These are phyloP conservation scores for Alternaria sp. DNA, from an alignment of 2,329 filamentous ascomycete species.

Conservation along the genomic window DNA sequence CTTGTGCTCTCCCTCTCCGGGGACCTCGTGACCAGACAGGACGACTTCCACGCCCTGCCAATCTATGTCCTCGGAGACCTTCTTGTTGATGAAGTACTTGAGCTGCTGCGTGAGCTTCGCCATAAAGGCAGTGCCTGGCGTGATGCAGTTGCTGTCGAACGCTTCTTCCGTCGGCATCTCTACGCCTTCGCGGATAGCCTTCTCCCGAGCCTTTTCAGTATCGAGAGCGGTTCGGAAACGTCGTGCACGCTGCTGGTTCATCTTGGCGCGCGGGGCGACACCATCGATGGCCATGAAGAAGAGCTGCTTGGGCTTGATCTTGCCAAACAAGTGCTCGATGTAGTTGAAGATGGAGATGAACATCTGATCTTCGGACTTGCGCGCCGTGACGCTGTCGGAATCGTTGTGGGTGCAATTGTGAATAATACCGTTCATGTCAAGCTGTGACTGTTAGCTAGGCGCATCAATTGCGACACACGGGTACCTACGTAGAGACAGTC, in stretches of 20 bases:
- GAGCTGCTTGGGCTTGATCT: slow-evolving; percentile 97
- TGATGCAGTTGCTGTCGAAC: slow-evolving; percentile 99
- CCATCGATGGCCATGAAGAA: slow-evolving; percentile 99
- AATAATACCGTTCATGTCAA: slow-evolving; percentile 99
- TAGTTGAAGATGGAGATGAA: slow-evolving; percentile 99
- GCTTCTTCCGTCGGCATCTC: slow-evolving; percentile 94
- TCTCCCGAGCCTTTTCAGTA: slow-evolving; percentile 85
- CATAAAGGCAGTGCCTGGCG: slow-evolving; percentile 97
- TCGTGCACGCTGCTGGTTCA: slow-evolving; percentile 97
- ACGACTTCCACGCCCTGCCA: slow-evolving; percentile 98
- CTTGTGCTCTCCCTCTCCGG: slow-evolving; percentile 98
- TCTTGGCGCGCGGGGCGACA: slow-evolving; percentile 96
- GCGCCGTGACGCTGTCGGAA: slow-evolving; percentile 87
- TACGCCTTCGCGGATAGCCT: slow-evolving; percentile 85
- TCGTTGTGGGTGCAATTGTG: slow-evolving; percentile 98
- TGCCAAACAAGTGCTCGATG: slow-evolving; percentile 97
- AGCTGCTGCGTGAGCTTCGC: slow-evolving; percentile 91
- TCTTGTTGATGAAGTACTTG: slow-evolving; percentile 99
- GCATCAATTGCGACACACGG: background rate
- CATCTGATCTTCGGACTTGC: slow-evolving; percentile 97
- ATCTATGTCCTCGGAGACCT: slow-evolving; percentile 93
- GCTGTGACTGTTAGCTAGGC: slow-evolving; percentile 51
- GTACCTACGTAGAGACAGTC: slow-evolving; percentile 84
- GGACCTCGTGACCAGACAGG: slow-evolving; percentile 95
- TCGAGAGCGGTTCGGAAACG: slow-evolving; percentile 95